A percentile compares a stretch with the other conserved stretches of the same genome.
These are phyloP conservation scores for Fusarium metavorans DNA, from an alignment of 2,329 filamentous ascomycete genomes.

Conservation along the genomic window DNA sequence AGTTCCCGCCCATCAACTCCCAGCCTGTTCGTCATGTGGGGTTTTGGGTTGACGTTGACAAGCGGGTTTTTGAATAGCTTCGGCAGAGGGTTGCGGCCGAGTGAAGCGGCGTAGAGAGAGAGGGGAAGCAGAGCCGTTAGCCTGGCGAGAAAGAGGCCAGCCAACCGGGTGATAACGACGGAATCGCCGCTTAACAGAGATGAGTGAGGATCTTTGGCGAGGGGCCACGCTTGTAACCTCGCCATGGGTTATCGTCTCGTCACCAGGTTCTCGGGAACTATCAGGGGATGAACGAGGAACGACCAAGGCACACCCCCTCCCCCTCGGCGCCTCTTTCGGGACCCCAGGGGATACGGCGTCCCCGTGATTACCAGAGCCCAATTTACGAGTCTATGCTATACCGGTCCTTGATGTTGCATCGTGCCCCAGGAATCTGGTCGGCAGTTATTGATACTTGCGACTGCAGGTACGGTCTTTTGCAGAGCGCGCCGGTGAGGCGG, in stretches of 20 bases:
- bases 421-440: neutral
- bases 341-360: constrained; percentile 14
- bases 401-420: constrained; percentile 11
- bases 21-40: neutral
- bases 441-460: constrained; percentile 4
- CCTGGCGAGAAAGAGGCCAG: neutral
- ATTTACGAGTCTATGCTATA: constrained; percentile 19
- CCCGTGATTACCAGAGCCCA: constrained; percentile 10
- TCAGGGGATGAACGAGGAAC: constrained; percentile 22
- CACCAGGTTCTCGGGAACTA: constrained; percentile 33
- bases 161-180: constrained; percentile 10
- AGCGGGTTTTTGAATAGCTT: constrained; percentile 2
- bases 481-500: constrained; percentile 15
- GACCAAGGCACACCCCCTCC: constrained; percentile 4
- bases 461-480: neutral
- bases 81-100: constrained; percentile 13
- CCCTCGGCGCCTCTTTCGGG: constrained; percentile 9
- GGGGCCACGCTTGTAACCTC: constrained; percentile 6
- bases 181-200: constrained; percentile 17
- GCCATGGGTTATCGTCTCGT: constrained; percentile 37
- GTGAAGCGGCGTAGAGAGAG: neutral
- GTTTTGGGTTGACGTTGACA: neutral
- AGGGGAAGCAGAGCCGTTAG: constrained; percentile 4
- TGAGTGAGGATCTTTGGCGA: constrained; percentile 16
- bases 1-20: neutral